These are phyloP conservation scores for Penicillium sp. DNA, from an alignment of 2,329 filamentous ascomycete genomes.

Conservation along the genomic window DNA sequence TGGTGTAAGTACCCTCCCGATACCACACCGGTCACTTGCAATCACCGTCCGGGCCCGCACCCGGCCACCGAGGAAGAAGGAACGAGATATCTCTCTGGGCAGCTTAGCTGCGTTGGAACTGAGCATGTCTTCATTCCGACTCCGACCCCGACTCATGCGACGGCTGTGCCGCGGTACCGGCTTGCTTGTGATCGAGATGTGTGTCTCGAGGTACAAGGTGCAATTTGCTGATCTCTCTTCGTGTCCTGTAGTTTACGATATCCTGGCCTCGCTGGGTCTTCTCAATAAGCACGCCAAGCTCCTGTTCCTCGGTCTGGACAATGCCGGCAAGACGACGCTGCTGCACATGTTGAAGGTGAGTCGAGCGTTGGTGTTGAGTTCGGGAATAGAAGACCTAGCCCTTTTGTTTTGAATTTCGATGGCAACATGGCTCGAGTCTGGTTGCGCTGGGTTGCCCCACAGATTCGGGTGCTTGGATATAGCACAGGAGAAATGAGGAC, in stretches of 20 bases:
- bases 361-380: conserved; percentile 11
- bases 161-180: conserved; percentile 9
- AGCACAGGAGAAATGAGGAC: background rate
- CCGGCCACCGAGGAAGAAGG: background rate
- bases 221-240: conserved; percentile 8
- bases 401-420: too few species aligned
- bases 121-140: background rate
- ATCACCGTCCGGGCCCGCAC: background rate
- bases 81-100: background rate
- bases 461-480: background rate
- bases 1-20: conserved; percentile 66
- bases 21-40: conserved; percentile 4
- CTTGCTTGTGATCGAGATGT: conserved; percentile 10
- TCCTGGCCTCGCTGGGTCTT: conserved; percentile 81
- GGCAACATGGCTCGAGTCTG: background rate
- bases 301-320: conserved; percentile 88
- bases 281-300: conserved; percentile 96
- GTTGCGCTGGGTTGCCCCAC: background rate
- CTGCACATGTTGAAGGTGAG: conserved; percentile 92
- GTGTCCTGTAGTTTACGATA: conserved; percentile 71
- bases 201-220: background rate
- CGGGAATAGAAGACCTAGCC: background rate
- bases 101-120: background rate
- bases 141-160: background rate
- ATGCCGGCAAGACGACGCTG: conserved; percentile 90